Evolutionary conservation across 176 grass and related monocot species (phyloP).

Genomic region (Sorghum bicolor): Sorghum_bicolor_NCBIv3 NC_012872.2:1328001-1328500

Average conservation of each 20-base stretch:
- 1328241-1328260: neutral
- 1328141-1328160: neutral
- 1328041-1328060: slow-evolving; percentile 45
- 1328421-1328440: neutral
- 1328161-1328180: neutral
- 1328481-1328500: neutral
- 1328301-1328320: neutral
- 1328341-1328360: neutral
- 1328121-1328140: too few species aligned
- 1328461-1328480: neutral
- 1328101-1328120: neutral
- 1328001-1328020: slow-evolving; percentile 38
- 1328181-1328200: neutral
- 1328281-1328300: neutral
- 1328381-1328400: neutral
- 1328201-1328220: neutral
- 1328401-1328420: slow-evolving; percentile 20
- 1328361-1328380: slow-evolving; percentile 22
- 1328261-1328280: neutral
- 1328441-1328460: slow-evolving; percentile 10
- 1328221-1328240: slow-evolving; percentile 35
- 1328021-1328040: slow-evolving; percentile 37
- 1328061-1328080: slow-evolving; percentile 10
- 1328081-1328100: neutral
- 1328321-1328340: neutral